Conservation (phyloP, 805 yeast species). For the Ogataea wickerhamii region DNA sequence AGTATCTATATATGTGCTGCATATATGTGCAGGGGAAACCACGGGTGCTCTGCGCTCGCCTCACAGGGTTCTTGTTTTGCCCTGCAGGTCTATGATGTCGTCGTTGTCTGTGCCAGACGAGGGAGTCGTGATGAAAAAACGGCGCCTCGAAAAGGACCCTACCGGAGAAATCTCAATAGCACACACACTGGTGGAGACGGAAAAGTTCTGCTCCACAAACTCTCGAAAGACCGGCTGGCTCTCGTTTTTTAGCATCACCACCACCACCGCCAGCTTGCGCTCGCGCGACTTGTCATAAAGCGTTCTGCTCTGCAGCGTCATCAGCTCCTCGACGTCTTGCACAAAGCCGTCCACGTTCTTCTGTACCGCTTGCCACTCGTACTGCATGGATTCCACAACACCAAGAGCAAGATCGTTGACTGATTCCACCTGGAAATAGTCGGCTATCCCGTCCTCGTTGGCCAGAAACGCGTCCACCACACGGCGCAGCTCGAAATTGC, state of each 20-base stretch:
- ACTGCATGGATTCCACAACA: slow-evolving; percentile 27
- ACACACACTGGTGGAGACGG: slow-evolving; percentile 22
- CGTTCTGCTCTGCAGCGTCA: slow-evolving; percentile 28
- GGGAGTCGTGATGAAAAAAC: slow-evolving; percentile 27
- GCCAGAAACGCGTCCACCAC: slow-evolving; percentile 29
- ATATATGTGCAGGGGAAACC: background rate
- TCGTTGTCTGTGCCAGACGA: slow-evolving; percentile 18
- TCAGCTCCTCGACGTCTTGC: slow-evolving; percentile 22
- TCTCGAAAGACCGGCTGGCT: slow-evolving; percentile 19
- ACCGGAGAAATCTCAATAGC: slow-evolving; percentile 28
- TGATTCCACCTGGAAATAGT: slow-evolving; percentile 20
- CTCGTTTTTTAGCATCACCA: slow-evolving; percentile 19
- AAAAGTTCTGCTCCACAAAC: slow-evolving; percentile 24
- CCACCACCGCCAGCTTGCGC: slow-evolving; percentile 27
- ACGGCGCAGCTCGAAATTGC: slow-evolving; percentile 30
- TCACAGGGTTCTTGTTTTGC: slow-evolving; percentile 24
- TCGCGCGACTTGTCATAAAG: slow-evolving; percentile 24
- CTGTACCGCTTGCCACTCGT: slow-evolving; percentile 20
- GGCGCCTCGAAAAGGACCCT: slow-evolving; percentile 12
- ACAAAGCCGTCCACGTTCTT: slow-evolving; percentile 20
- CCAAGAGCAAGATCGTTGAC: slow-evolving; percentile 29
- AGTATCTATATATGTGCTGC: background rate
- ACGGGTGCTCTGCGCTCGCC: no score
- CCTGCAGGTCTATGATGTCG: slow-evolving; percentile 28
- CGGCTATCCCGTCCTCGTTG: slow-evolving; percentile 29